phyloP scores from a whole-genome alignment of 306 rosid genomes.

The Prunus armeniaca region DNA sequence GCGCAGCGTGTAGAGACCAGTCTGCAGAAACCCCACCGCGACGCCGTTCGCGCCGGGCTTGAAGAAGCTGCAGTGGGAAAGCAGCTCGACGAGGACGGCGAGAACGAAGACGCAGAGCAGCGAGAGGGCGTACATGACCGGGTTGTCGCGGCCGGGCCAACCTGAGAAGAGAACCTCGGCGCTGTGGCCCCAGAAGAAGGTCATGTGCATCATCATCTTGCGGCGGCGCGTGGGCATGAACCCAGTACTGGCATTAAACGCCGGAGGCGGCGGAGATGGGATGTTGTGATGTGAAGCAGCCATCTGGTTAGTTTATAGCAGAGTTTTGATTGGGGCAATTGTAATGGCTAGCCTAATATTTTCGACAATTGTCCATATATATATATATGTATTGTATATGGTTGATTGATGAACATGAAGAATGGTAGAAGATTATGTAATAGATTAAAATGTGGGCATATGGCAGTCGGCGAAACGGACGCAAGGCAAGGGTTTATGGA shows the following conservation, averaged over 20 bases:
- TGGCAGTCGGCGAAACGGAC: neutral
- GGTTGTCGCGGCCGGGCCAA: conserved; percentile 13
- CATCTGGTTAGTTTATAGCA: neutral
- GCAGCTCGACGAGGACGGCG: conserved; percentile 13
- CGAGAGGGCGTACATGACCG: conserved; percentile 11
- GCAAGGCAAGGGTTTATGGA: neutral
- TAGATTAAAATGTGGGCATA: neutral
- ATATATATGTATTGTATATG: too few species aligned
- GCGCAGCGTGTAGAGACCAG: conserved; percentile 10
- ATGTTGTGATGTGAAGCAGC: neutral
- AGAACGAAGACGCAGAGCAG: conserved; percentile 8
- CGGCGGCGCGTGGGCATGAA: neutral
- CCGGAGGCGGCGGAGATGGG: neutral
- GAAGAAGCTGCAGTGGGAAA: neutral
- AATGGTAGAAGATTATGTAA: too few species aligned
- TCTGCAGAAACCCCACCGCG: neutral
- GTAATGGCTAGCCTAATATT: too few species aligned
- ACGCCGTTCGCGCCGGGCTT: neutral
- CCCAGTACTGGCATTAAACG: neutral
- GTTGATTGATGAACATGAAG: too few species aligned
- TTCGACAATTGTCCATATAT: too few species aligned
- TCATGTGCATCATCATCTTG: conserved; percentile 12
- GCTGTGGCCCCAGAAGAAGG: conserved; percentile 26
- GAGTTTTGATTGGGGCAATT: too few species aligned
- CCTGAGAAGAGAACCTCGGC: conserved; percentile 9